Conservation (phyloP, 805 yeast species). For the Lachancea meyersii region DNA sequence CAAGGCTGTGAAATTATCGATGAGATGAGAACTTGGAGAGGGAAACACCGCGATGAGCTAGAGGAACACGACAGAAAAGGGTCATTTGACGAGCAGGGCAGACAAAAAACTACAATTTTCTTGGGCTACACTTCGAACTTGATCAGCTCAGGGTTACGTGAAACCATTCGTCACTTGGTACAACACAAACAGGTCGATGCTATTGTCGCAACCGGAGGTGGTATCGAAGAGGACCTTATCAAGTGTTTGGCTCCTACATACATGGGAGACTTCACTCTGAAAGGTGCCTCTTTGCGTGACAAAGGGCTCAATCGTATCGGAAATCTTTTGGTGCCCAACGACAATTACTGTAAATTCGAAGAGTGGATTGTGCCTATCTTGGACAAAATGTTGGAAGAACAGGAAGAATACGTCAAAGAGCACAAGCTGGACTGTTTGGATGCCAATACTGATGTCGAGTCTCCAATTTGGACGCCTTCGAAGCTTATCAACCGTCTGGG, state of each 20-base stretch:
- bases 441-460: conserved; percentile 41
- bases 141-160: conserved; percentile 91
- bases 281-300: conserved; percentile 78
- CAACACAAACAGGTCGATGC: conserved; percentile 94
- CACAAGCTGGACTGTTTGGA: conserved; percentile 52
- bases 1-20: conserved; percentile 89
- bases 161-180: conserved; percentile 80
- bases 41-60: conserved; percentile 60
- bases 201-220: conserved; percentile 96
- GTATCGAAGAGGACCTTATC: conserved; percentile 94
- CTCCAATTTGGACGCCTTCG: conserved; percentile 86
- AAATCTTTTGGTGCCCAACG: conserved; percentile 93
- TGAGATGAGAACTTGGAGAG: conserved; percentile 92
- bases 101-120: conserved; percentile 82
- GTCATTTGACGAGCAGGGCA: conserved; percentile 68
- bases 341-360: conserved; percentile 94
- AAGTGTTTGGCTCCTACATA: conserved; percentile 95
- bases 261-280: conserved; percentile 81
- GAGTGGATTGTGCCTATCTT: conserved; percentile 97
- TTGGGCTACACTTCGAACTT: conserved; percentile 95
- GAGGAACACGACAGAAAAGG: conserved; percentile 70
- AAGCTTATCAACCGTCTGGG: conserved; percentile 88
- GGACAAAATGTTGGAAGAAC: conserved; percentile 83
- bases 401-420: conserved; percentile 55
- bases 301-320: conserved; percentile 98